Percentiles rank a stretch among this genome's conserved stretches.
phyloP scores from a whole-genome alignment of 257 asterid genomes.

The Ehretia macrophylla region DNA sequence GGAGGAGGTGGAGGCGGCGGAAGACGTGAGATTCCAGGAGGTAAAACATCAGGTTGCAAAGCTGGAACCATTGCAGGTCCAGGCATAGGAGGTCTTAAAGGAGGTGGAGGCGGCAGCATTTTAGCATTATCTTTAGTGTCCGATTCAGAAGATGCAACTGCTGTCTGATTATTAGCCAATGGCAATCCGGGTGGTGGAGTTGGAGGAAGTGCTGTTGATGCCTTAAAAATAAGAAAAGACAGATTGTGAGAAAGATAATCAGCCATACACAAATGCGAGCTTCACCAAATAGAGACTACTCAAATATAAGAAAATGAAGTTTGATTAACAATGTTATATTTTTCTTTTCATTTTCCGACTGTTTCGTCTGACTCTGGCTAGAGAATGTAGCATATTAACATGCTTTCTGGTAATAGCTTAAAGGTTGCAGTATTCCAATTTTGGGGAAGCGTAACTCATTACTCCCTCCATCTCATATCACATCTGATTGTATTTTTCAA shows the following conservation, averaged over 20 bases:
- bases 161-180: constrained; percentile 33
- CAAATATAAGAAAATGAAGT: too few relatives aligned
- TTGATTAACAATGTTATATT: too few relatives aligned
- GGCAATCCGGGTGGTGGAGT: constrained; percentile 37
- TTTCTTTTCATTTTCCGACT: too few relatives aligned
- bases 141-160: constrained; percentile 50
- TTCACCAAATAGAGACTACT: constrained; percentile 33
- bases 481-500: too few relatives aligned
- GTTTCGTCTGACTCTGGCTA: too few relatives aligned
- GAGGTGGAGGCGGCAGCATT: constrained; percentile 70
- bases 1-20: constrained; percentile 88
- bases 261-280: constrained; percentile 37
- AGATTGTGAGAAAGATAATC: constrained; percentile 49
- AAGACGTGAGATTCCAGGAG: constrained; percentile 52
- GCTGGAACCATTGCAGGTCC: constrained; percentile 47
- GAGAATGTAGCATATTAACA: too few relatives aligned
- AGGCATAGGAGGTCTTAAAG: constrained; percentile 52
- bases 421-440: too few relatives aligned
- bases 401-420: too few relatives aligned
- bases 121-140: constrained; percentile 51
- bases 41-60: constrained; percentile 32
- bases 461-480: too few relatives aligned
- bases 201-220: constrained; percentile 56
- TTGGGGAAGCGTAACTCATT: too few relatives aligned
- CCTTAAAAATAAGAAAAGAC: constrained; percentile 23